Conservation (phyloP, 2,329 filamentous ascomycete species). For the Penicillium freii region DNA sequence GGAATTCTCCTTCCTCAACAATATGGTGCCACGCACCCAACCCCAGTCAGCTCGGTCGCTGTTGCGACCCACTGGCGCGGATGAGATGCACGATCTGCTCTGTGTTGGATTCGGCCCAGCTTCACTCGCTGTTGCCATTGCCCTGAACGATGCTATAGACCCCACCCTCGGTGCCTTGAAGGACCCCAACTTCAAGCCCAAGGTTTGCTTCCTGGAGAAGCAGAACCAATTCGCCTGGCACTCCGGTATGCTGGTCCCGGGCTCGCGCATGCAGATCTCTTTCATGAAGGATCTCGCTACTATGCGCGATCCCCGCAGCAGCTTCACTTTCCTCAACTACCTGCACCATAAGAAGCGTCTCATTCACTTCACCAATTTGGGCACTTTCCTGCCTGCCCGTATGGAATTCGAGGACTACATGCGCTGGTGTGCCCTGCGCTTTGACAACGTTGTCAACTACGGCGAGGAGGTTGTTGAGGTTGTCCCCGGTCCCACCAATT, state of each 20-base stretch:
- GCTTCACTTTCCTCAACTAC: conserved; percentile 96
- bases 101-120: conserved; percentile 93
- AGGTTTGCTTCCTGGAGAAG: conserved; percentile 83
- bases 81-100: conserved; percentile 76
- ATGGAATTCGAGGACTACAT: conserved; percentile 95
- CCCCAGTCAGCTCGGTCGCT: conserved; percentile 37
- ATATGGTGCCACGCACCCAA: conserved; percentile 25
- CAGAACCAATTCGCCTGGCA: conserved; percentile 87
- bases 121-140: conserved; percentile 82
- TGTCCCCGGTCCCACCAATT: conserved; percentile 55
- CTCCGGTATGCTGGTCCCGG: conserved; percentile 88
- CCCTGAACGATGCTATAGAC: conserved; percentile 74
- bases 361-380: conserved; percentile 84
- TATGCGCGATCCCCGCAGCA: conserved; percentile 78
- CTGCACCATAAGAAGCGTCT: conserved; percentile 77
- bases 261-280: conserved; percentile 95
- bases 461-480: conserved; percentile 73
- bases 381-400: conserved; percentile 81
- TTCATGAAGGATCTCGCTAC: conserved; percentile 96
- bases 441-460: conserved; percentile 71
- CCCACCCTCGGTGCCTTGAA: conserved; percentile 36
- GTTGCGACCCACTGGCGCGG: conserved; percentile 54
- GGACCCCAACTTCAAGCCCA: conserved; percentile 52
- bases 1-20: conserved; percentile 28
- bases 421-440: conserved; percentile 82